Base-by-base conservation (phyloP, 129 eudicot genomes). In the Rutidosis leptorrhynchoides region DNA sequence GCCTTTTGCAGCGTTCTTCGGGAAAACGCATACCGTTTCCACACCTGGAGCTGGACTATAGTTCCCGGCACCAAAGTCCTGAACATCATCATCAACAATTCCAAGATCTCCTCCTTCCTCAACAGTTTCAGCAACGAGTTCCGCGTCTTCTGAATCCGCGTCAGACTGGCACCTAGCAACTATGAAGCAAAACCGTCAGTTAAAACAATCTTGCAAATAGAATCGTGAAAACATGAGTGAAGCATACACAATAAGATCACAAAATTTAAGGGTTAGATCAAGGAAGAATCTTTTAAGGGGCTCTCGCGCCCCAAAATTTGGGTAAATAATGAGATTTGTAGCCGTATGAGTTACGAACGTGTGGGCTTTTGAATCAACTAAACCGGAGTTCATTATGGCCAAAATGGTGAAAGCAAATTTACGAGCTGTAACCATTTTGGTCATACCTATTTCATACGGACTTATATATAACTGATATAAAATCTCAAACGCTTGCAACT, bases 131-230 rank as follows among this genome's bases (percentile, higher is more conserved):
- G 76, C 83, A 26, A 77, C 87, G 46, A 75, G 80, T 6, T 75
- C 80, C 15, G 75, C 80, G 11, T 75, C 70, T 15, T 84, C 95
- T 5, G 79, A 68, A 30, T 88, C 92, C 12, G 84, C 43, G 14
- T 89, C 99, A 16, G 86, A 76, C 72, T 93, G 90, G 62, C 96
- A 83, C 75, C 89, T 89, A 53, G 89, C 95, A 84, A 93, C 99
- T 93, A 71, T 16, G 6, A 56, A 67, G 65, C 53, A 75, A 46
- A 59, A 70, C n/a, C 29, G 26, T 49, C 30, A 51, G 27, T 72
- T 65, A 65, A 25, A 45, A 58, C 69, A 75, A 19, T 27, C 35
- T 35, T 15, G 7, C 16, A 25, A 52, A 35, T 10, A 62, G 21
- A 46, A 72, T 11, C 22, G 17, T 24, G 10, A 52, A 23, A 15